Conservation (phyloP, 2,329 filamentous ascomycete genomes). For the Xylaria sp. region DNA sequence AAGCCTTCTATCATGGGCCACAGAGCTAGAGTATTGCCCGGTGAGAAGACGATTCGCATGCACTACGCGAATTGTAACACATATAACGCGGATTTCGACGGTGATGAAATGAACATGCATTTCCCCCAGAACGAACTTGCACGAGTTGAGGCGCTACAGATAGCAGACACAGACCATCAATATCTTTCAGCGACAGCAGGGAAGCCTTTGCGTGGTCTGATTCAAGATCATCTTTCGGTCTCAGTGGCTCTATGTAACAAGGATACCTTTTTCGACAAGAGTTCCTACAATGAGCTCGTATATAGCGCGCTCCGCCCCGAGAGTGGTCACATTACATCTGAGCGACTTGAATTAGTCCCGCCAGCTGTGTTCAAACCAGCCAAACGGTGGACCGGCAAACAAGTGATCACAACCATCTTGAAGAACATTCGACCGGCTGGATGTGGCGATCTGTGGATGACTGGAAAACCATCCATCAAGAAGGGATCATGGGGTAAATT, state of each 20-base stretch:
- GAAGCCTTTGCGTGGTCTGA: constrained; percentile 92
- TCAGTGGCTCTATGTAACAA: constrained; percentile 89
- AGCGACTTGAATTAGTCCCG: constrained; percentile 81
- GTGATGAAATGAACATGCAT: constrained; percentile 99
- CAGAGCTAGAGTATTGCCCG: constrained; percentile 87
- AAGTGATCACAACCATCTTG: constrained; percentile 90
- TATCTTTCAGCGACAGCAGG: constrained; percentile 94
- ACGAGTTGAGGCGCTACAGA: constrained; percentile 87
- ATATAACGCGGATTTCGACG: constrained; percentile 99
- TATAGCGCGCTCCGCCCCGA: constrained; percentile 92
- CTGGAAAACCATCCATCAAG: constrained; percentile 80
- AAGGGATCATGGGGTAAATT: constrained; percentile 81
- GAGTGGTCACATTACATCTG: constrained; percentile 84
- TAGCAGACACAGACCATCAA: constrained; percentile 97
- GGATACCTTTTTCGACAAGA: constrained; percentile 88
- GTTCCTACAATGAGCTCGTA: constrained; percentile 92
- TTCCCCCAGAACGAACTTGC: constrained; percentile 98
- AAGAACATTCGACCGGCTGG: constrained; percentile 87
- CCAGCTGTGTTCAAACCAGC: constrained; percentile 86
- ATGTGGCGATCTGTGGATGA: constrained; percentile 81
- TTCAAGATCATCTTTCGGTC: constrained; percentile 98
- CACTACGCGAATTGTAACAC: constrained; percentile 99
- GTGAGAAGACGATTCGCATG: constrained; percentile 98
- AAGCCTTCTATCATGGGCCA: constrained; percentile 99
- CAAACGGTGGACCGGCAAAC: constrained; percentile 93